A percentile compares a stretch with the other conserved stretches of the same genome.
Conservation (phyloP, 495 filamentous ascomycete genomes). For the Bombardia bombarda region DNA sequence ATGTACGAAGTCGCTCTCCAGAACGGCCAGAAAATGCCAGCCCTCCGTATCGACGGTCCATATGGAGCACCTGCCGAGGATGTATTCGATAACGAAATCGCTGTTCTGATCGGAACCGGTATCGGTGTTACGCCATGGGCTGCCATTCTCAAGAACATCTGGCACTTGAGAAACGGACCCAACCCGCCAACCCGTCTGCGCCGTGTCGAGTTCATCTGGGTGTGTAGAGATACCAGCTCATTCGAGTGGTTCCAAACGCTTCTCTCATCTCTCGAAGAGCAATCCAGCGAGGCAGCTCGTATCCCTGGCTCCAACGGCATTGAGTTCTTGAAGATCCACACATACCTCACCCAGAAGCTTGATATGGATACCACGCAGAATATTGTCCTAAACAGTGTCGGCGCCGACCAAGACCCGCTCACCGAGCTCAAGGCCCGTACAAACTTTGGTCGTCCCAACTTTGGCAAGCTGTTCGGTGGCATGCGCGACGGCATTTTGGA, state of each 20-base stretch:
- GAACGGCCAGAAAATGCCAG: conserved; percentile 86
- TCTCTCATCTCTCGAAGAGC: conserved; percentile 82
- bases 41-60: conserved; percentile 83
- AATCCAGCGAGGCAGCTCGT: conserved; percentile 60
- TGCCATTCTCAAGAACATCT: conserved; percentile 96
- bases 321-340: conserved; percentile 97
- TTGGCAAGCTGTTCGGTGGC: conserved; percentile 66
- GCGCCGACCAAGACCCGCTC: conserved; percentile 76
- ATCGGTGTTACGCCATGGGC: conserved; percentile 99
- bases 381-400: conserved; percentile 93
- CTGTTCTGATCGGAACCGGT: conserved; percentile 91
- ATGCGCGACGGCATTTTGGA: conserved; percentile 86
- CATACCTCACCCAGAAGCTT: conserved; percentile 89
- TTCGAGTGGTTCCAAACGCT: conserved; percentile 99
- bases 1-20: conserved; percentile 98
- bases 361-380: conserved; percentile 90
- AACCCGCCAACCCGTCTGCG: conserved; percentile 82
- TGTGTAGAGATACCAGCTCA: conserved; percentile 90
- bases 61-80: conserved; percentile 96
- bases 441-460: conserved; percentile 95
- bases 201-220: conserved; percentile 98
- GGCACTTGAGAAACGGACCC: conserved; percentile 79
- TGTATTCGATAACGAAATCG: conserved; percentile 97
- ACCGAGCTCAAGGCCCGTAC: conserved; percentile 85
- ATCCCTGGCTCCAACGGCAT: conserved; percentile 53